A percentile compares a stretch with the other conserved stretches of the same genome.
phyloP scores from a whole-genome alignment of 306 rosid species.

The Boehmeria nivea region DNA sequence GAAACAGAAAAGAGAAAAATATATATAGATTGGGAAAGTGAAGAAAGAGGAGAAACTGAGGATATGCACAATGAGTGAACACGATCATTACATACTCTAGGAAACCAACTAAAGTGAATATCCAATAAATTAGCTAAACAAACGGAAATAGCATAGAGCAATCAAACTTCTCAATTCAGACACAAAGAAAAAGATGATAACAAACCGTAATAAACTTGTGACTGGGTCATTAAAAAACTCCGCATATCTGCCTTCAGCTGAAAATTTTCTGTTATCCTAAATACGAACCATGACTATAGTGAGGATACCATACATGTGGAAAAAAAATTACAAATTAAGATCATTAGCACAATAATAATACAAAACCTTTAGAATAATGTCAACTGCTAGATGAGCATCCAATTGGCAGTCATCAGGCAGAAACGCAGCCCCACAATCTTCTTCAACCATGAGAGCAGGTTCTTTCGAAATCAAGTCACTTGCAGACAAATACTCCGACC shows the following conservation, averaged over 20 bases:
- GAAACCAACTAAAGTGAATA: no score
- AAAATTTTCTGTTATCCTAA: slow-evolving; percentile 61
- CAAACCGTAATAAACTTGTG: slow-evolving; percentile 61
- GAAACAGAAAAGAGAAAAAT: no score
- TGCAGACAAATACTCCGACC: slow-evolving; percentile 55
- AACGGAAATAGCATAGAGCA: no score
- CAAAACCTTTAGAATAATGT: slow-evolving; percentile 57
- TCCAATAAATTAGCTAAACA: no score
- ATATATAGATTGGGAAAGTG: no score
- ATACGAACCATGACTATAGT: slow-evolving; percentile 10
- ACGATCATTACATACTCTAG: no score
- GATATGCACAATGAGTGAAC: no score
- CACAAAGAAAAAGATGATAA: neutral
- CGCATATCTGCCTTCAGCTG: slow-evolving; percentile 60
- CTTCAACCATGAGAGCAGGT: slow-evolving; percentile 61
- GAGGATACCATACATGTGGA: neutral
- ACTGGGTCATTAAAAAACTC: slow-evolving; percentile 81
- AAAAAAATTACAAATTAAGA: slow-evolving; percentile 1
- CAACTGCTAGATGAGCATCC: slow-evolving; percentile 67
- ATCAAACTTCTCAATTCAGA: neutral
- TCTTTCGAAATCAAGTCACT: slow-evolving; percentile 55
- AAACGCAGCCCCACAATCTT: slow-evolving; percentile 63
- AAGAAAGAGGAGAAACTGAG: no score
- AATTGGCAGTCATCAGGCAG: slow-evolving; percentile 78
- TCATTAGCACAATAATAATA: neutral